A percentile compares a stretch with the other conserved stretches of the same genome.
These are phyloP conservation scores for Podospora comata DNA, from an alignment of 495 filamentous ascomycete species.

Conservation along the genomic window DNA sequence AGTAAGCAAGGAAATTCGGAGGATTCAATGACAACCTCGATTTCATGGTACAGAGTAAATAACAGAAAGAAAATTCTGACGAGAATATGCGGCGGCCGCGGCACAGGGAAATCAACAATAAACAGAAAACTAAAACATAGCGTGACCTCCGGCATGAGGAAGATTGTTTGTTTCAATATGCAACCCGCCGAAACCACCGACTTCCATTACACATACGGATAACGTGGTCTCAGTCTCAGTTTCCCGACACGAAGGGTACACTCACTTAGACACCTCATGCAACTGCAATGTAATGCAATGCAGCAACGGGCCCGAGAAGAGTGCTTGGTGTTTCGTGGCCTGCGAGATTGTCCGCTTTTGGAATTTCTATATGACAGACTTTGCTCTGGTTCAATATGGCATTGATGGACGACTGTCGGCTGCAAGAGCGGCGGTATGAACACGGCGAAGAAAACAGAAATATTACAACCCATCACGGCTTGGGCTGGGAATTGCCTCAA, in stretches of 20 bases:
- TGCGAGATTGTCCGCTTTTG: neutral
- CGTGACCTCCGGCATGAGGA: neutral
- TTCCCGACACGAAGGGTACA: neutral
- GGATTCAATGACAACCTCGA: neutral
- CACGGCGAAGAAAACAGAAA: neutral
- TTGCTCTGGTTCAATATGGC: neutral
- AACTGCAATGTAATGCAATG: neutral
- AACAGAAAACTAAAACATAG: neutral
- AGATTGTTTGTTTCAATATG: neutral
- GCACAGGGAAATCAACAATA: neutral
- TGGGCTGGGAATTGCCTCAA: neutral
- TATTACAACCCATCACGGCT: neutral
- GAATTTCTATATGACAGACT: neutral
- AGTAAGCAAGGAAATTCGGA: slow-evolving; percentile 10
- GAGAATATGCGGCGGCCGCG: neutral
- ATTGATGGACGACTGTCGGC: neutral
- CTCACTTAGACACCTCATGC: neutral
- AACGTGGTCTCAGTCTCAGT: neutral
- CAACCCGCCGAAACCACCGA: neutral
- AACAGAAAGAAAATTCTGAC: neutral
- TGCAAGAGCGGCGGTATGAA: neutral
- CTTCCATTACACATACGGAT: neutral
- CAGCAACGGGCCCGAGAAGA: neutral
- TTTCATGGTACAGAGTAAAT: neutral
- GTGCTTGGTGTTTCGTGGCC: neutral